Percentiles rank a stretch among this genome's conserved stretches.
These are phyloP conservation scores for Citrus medica DNA, from an alignment of 345 rosid species.

Conservation along the genomic window DNA sequence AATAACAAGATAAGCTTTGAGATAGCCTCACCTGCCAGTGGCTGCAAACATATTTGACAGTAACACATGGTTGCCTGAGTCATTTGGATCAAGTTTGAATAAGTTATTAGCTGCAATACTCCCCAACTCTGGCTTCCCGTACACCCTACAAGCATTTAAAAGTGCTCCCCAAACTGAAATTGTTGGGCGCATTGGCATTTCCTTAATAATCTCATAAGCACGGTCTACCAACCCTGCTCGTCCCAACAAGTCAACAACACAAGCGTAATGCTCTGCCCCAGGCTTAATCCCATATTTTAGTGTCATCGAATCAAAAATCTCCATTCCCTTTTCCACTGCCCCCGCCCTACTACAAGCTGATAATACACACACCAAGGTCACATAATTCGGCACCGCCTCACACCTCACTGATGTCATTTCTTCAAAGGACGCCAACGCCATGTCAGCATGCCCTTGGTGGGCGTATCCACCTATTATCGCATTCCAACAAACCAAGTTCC, in stretches of 20 bases:
- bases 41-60: slow-evolving; percentile 82
- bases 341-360: slow-evolving; percentile 92
- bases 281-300: slow-evolving; percentile 54
- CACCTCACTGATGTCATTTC: slow-evolving; percentile 37
- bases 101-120: slow-evolving; percentile 61
- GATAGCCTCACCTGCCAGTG: slow-evolving; percentile 56
- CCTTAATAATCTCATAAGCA: slow-evolving; percentile 55
- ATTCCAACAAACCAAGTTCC: slow-evolving; percentile 73
- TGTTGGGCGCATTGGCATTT: slow-evolving; percentile 68
- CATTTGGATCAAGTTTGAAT: slow-evolving; percentile 73
- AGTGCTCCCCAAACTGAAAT: slow-evolving; percentile 88
- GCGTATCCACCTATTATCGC: slow-evolving; percentile 77
- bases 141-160: slow-evolving; percentile 75
- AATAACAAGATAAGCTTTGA: neutral
- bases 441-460: slow-evolving; percentile 61
- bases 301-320: slow-evolving; percentile 63
- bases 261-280: slow-evolving; percentile 78
- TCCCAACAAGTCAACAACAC: slow-evolving; percentile 79
- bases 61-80: slow-evolving; percentile 77
- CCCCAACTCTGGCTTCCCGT: slow-evolving; percentile 60
- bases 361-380: slow-evolving; percentile 70
- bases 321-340: slow-evolving; percentile 55
- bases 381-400: slow-evolving; percentile 53
- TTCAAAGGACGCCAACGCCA: slow-evolving; percentile 56
- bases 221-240: slow-evolving; percentile 74